These are phyloP conservation scores for Fraxinus pennsylvanica DNA, from an alignment of 257 asterid genomes.

Conservation along the genomic window DNA sequence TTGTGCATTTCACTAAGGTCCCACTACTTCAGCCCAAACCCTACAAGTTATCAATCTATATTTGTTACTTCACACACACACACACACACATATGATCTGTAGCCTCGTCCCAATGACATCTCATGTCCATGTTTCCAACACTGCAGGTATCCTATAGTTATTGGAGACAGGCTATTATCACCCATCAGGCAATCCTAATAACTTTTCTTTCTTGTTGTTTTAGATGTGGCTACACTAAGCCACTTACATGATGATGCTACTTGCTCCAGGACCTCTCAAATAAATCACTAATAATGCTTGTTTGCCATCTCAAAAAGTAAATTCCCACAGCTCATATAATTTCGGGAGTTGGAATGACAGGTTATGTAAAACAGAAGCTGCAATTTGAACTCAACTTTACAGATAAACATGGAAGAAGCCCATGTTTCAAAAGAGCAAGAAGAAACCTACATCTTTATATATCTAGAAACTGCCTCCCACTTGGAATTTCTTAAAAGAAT, in stretches of 20 bases:
- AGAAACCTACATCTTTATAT: conserved; percentile 9
- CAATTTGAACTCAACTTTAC: neutral
- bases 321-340: neutral
- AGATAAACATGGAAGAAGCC: neutral
- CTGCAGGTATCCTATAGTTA: neutral
- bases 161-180: conserved; percentile 8
- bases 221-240: neutral
- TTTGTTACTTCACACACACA: conserved; percentile 19
- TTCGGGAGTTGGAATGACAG: neutral
- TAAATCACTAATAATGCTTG: conserved; percentile 2
- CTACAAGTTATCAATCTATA: conserved; percentile 23
- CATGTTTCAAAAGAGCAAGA: conserved; percentile 5
- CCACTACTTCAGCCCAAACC: conserved; percentile 28
- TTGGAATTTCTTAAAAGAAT: conserved; percentile 5
- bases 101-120: neutral
- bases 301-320: conserved; percentile 10
- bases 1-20: conserved; percentile 27
- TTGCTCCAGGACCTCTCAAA: conserved; percentile 11
- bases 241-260: neutral
- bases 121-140: neutral
- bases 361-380: neutral
- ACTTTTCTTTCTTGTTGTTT: neutral
- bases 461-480: neutral
- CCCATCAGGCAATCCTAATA: neutral
- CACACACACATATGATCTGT: neutral